These are phyloP conservation scores for Ophiocordyceps unilateralis DNA, from an alignment of 2,329 filamentous ascomycete species.

Conservation along the genomic window DNA sequence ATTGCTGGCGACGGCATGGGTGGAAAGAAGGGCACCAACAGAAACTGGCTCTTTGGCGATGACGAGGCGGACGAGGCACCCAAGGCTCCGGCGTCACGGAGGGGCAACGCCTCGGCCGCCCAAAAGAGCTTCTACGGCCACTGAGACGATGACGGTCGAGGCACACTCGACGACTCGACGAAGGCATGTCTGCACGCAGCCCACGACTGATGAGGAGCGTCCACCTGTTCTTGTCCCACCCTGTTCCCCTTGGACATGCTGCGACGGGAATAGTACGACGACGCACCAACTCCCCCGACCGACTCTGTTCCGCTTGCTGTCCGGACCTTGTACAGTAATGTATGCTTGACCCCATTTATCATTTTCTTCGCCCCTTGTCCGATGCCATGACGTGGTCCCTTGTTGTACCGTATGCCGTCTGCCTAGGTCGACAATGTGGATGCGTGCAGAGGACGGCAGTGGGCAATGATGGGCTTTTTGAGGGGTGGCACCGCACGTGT, in stretches of 20 bases:
- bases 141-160: slow-evolving; percentile 15
- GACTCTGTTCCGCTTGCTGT: background rate
- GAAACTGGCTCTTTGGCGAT: slow-evolving; percentile 41
- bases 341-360: background rate
- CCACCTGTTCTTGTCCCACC: slow-evolving; percentile 1
- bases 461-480: too few relatives aligned
- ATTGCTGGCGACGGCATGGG: slow-evolving; percentile 49
- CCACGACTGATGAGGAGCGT: slow-evolving; percentile 15
- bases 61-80: slow-evolving; percentile 19
- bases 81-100: slow-evolving; percentile 12
- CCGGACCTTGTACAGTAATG: background rate
- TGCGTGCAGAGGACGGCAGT: too few relatives aligned
- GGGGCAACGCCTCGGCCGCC: slow-evolving; percentile 11
- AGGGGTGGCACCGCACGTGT: background rate
- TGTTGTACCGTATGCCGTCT: background rate
- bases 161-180: too few relatives aligned
- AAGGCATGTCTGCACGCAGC: slow-evolving; percentile 14
- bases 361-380: background rate
- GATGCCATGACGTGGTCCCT: background rate
- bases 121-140: slow-evolving; percentile 28
- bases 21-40: slow-evolving; percentile 32
- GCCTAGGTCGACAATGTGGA: too few relatives aligned
- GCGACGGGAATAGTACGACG: background rate
- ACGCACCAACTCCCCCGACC: too few relatives aligned
- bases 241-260: background rate